Evolutionary conservation across 1,284 basidiomycete species (phyloP), one percentile per base, ranked within the genome.

Genomic region (Cystobasidiaceae sp.): DNA sequence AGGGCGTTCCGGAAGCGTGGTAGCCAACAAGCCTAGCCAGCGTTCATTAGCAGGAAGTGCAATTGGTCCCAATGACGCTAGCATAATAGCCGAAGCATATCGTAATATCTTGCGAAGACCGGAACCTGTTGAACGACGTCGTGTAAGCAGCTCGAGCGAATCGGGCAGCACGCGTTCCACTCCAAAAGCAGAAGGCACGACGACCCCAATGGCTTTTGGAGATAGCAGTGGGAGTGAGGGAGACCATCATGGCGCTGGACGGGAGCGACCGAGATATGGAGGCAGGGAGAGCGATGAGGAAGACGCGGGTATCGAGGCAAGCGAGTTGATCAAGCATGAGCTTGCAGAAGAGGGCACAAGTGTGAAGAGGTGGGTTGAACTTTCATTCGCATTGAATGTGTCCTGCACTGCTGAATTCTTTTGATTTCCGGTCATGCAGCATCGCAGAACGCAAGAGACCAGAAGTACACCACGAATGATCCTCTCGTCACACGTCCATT

Each of bases 71-170:
- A 85, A 86, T 30, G 89, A 91, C 76, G 89, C 89, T 54, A 87
- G 87, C 30, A 88, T 90, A 73, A 89, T 91, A 85, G 89, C 89
- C 32, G 85, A 88, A 77, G 89, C 89, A 4, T 91, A 91, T 78
- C 81, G 89, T 70, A 85, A 87, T 75, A 86, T 86, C 67, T 78
- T 91, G 70, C 81, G 89, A 72, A 89, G 90, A 76, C 89, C 89
- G 3, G 88, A 89, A 73, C 90, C n/a, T n/a, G n/a, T n/a, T n/a
- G n/a, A n/a, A n/a, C n/a, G n/a, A n/a, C n/a, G n/a, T n/a, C n/a
- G 32, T 9, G 30, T 6, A 25, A 15, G 51, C 15, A 23, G 19
- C 33, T 15, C 27, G 3, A 34, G 34, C 21, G 43, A 33, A 45
- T 5, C n/a, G n/a, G 49, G 17, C 21, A 41, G 28, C 11, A 48